A percentile compares a stretch with the other conserved stretches of the same genome.
Evolutionary conservation across 2,329 filamentous ascomycete genomes (phyloP).

Genomic region (Simplicillium aogashimaense): DNA sequence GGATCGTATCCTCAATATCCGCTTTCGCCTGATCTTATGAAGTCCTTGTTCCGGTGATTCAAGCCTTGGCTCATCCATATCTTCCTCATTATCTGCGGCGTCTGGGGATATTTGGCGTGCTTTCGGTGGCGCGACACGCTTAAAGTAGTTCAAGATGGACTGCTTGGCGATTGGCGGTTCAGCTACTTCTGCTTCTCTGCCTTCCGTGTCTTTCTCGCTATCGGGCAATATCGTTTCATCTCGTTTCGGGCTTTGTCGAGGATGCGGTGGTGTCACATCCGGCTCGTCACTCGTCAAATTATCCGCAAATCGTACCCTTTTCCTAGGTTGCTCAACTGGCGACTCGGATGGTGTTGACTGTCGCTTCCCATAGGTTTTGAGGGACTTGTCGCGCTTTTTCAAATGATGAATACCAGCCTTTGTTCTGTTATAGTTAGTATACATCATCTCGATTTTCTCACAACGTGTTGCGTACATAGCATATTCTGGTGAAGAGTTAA

Average conservation of each 20-base stretch:
- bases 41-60: too few species aligned
- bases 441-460: too few species aligned
- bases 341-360: conserved; percentile 13
- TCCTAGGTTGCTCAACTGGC: conserved; percentile 18
- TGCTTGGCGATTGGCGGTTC: conserved; percentile 11
- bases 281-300: neutral
- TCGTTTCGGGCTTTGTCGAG: neutral
- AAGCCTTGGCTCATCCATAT: too few species aligned
- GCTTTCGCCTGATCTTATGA: conserved; percentile 4
- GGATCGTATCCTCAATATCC: conserved; percentile 18
- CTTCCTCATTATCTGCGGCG: too few species aligned
- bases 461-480: conserved; percentile 12
- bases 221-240: neutral
- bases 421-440: conserved; percentile 17
- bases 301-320: conserved; percentile 5
- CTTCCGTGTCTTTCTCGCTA: neutral
- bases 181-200: conserved; percentile 1
- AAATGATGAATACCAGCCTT: conserved; percentile 14
- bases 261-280: neutral
- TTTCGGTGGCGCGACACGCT: conserved; percentile 13
- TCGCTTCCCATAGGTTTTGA: conserved; percentile 31
- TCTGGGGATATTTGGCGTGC: too few species aligned
- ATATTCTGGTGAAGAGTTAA: conserved; percentile 18
- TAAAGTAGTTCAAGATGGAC: conserved; percentile 32
- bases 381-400: conserved; percentile 20